Evolutionary conservation across 2,329 filamentous ascomycete genomes (phyloP), one percentile per base, ranked within the genome.

Genomic region (Mycosphaerella sp.): DNA sequence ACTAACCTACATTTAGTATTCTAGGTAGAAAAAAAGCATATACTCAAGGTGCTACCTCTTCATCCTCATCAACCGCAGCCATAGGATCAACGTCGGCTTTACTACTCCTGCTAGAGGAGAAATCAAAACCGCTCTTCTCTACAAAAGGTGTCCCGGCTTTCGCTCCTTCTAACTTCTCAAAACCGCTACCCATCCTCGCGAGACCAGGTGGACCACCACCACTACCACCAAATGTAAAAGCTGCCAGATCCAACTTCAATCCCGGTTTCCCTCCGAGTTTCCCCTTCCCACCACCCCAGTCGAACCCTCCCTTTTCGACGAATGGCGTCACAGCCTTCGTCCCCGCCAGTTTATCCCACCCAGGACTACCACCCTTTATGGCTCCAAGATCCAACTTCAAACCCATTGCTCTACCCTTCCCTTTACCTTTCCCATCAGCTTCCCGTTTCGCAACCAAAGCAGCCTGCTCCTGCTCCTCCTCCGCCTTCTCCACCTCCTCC

Each of bases 401-500:
- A 2, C 27, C 44, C n/a, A 16, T 12, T 4, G 13, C 25, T 6
- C 25, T 47, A 6, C 13, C 27, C 14, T 27, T 42, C 12, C 7
- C 34, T 4, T 39, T 39, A 7, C 2, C 37, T 10, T 36, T 42
- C 2, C n/a, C 39, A 10, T 27, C 2, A 13, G 12, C 28, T 35
- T 28, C 10, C 34, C 16, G 9, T 16, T 44, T 17, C 4, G 18
- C 41, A 32, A 32, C 10, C 1, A 48, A 44, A 13, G 42, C 21
- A 25, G 21, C 4, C 4, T 25, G 21, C 21, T 25, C 21, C 4
- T 5, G 5, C 21, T 48, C 47, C 10, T 45, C 49, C 37, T 55
- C 44, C 12, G 47, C 49, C 35, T 41, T 39, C 34, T 44, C 45
- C 55, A 54, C 45, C 30, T 39, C 48, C 6, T 14, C 27, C 6